phyloP scores from a whole-genome alignment of 345 rosid species.

The Salix udensis region DNA sequence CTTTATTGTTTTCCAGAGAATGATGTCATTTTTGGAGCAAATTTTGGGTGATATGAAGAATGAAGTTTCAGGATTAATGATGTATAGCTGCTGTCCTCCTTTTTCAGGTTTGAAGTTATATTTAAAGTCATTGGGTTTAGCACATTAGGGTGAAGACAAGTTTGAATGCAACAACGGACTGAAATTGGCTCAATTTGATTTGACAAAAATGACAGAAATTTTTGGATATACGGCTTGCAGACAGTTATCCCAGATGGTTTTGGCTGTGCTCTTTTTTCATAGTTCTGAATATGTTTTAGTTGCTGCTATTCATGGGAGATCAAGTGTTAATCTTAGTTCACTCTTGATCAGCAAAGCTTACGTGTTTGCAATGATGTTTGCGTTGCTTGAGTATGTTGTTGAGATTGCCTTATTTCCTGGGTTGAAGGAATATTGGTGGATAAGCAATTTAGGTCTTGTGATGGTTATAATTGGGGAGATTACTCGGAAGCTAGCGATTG shows the following conservation, averaged over 20 bases:
- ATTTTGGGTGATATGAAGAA: slow-evolving; percentile 11
- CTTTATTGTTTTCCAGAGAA: slow-evolving; percentile 4
- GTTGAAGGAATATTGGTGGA: slow-evolving; percentile 57
- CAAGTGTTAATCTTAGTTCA: slow-evolving; percentile 50
- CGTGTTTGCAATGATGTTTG: slow-evolving; percentile 47
- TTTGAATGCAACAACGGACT: background rate
- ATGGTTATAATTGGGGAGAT: slow-evolving; percentile 51
- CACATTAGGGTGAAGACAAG: background rate
- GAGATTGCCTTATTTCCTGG: slow-evolving; percentile 49
- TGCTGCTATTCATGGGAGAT: slow-evolving; percentile 42
- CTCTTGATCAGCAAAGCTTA: slow-evolving; percentile 59
- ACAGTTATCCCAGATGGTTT: slow-evolving; percentile 52
- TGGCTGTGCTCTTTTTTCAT: slow-evolving; percentile 60
- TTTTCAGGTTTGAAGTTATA: slow-evolving; percentile 35
- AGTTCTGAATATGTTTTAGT: slow-evolving; percentile 57
- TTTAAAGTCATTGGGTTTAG: background rate
- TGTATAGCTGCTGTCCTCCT: slow-evolving; percentile 1
- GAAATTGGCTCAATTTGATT: background rate
- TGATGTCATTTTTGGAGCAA: slow-evolving; percentile 14
- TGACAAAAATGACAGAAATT: slow-evolving; percentile 46
- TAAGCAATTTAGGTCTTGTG: slow-evolving; percentile 52
- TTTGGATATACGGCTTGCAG: slow-evolving; percentile 38
- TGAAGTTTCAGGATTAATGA: slow-evolving; percentile 15
- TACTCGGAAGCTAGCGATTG: slow-evolving; percentile 50
- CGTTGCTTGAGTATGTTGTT: slow-evolving; percentile 46